A percentile compares a stretch with the other conserved stretches of the same genome.
These are phyloP conservation scores for Cyanodermella asteris DNA, from an alignment of 2,329 filamentous ascomycete species.

Conservation along the genomic window DNA sequence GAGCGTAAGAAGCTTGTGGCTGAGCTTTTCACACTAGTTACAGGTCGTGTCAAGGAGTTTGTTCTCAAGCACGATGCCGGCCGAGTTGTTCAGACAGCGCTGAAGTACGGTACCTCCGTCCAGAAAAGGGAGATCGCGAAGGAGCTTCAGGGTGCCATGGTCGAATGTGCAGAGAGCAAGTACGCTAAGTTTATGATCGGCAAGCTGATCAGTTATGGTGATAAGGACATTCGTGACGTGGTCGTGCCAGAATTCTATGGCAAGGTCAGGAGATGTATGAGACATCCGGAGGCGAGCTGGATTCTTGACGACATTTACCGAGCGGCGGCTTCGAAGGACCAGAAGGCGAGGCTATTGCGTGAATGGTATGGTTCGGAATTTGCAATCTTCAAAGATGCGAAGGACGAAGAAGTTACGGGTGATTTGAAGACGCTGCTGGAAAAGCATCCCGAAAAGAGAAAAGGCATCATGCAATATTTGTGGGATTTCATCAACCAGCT, in stretches of 20 bases:
- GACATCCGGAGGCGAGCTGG: conserved; percentile 91
- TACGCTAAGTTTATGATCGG: conserved; percentile 96
- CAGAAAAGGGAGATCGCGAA: conserved; percentile 70
- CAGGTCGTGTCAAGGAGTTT: conserved; percentile 78
- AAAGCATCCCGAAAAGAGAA: conserved; percentile 62
- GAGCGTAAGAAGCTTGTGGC: conserved; percentile 71
- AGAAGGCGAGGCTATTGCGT: conserved; percentile 64
- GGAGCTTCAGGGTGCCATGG: conserved; percentile 70
- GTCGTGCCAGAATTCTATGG: conserved; percentile 93
- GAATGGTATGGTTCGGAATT: conserved; percentile 98
- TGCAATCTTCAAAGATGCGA: conserved; percentile 46
- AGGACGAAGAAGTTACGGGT: conserved; percentile 27
- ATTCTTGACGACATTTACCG: conserved; percentile 95
- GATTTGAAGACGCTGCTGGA: conserved; percentile 58
- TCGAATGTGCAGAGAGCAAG: conserved; percentile 70
- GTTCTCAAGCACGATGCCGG: conserved; percentile 97
- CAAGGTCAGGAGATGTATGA: conserved; percentile 76
- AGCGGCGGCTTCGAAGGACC: conserved; percentile 60
- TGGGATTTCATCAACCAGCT: conserved; percentile 75
- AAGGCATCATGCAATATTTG: conserved; percentile 67
- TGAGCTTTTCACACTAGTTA: conserved; percentile 81
- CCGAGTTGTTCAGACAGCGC: conserved; percentile 84
- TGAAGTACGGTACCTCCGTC: conserved; percentile 78
- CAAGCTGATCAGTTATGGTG: conserved; percentile 84
- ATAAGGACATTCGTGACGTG: conserved; percentile 64